phyloP scores from a whole-genome alignment of 2,329 filamentous ascomycete species.

The Phoma sp. region DNA sequence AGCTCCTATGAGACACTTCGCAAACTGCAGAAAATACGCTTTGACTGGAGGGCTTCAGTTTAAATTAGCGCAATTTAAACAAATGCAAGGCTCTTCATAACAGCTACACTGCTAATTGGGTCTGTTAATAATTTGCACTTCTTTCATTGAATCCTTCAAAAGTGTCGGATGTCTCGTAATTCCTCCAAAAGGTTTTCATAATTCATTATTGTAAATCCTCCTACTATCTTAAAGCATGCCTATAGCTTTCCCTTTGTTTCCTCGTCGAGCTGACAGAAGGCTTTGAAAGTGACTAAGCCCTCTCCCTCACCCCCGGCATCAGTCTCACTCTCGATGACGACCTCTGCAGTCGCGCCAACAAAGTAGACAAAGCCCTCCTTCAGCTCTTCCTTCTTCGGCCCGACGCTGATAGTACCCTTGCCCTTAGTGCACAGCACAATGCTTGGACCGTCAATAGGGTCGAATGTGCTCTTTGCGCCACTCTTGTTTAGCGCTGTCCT shows the following conservation, averaged over 20 bases:
- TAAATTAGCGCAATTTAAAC: too few species aligned
- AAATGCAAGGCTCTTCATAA: too few species aligned
- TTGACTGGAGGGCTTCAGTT: too few species aligned
- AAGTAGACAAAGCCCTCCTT: constrained; percentile 60
- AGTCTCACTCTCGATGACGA: constrained; percentile 71
- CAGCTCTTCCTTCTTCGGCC: constrained; percentile 75
- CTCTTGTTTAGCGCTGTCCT: constrained; percentile 73
- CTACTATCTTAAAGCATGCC: not conserved
- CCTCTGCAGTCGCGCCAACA: constrained; percentile 85
- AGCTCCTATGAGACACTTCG: too few species aligned
- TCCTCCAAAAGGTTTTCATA: too few species aligned
- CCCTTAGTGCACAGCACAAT: constrained; percentile 91
- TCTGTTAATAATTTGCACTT: too few species aligned
- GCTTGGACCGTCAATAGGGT: constrained; percentile 84
- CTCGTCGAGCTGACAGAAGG: constrained; percentile 78
- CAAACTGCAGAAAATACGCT: too few species aligned
- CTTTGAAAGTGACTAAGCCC: constrained; percentile 86
- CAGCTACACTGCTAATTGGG: too few species aligned
- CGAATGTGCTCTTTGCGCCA: constrained; percentile 85
- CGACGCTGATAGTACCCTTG: constrained; percentile 82
- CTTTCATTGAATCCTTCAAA: too few species aligned
- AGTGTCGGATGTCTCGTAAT: too few species aligned
- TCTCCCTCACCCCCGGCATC: constrained; percentile 57
- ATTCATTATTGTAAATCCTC: too few species aligned
- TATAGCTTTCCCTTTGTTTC: constrained; percentile 38